Base-by-base conservation (phyloP, 768 basidiomycete species). In the Russula sp. region DNA sequence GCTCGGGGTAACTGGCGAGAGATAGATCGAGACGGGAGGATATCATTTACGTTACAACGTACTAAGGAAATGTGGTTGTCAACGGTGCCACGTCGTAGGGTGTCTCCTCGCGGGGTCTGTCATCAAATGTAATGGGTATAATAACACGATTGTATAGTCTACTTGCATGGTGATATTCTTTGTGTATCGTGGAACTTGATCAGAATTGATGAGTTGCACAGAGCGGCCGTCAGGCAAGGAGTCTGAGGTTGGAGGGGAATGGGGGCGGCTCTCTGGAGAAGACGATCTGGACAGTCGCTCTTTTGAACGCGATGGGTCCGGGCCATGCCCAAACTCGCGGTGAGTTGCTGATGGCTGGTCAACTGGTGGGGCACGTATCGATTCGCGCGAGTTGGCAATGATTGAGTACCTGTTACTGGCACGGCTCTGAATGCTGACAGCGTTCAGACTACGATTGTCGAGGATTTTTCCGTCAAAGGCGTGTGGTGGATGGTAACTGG, bases 111-210 rank as follows among this genome's bases (percentile, higher is more conserved):
- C 56, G 61, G 3, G 56, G 3, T 50, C 61, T 62, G 45, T 7
- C 29, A 58, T 34, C 1, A 41, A 7, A 22, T 11, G 22, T 22
- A 38, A 56, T 45, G 16, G 4, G 0, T 36, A n/a, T 18, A 9
- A 11, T 11, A n/a, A 38, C 18, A 41, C 1, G 10, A 32, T 9
- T 34, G 2, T 35, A 38, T 34, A 20, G 1, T 9, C n/a, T 13
- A 58, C 61, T 62, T 53, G 41, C 61, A 62, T 58, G 0, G 8
- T 47, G 11, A 22, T 11, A 6, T n/a, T 7, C 57, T 48, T 58
- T 6, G 45, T 25, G 57, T 63, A 63, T n/a, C 61, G 51, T 36
- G 61, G 57, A 13, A 63, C 22, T 42, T 63, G 51, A 7, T 63
- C 56, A 29, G 61, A 58, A 41, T 53, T n/a, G 32, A 63, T 53